Base-by-base conservation (phyloP, 148 eudicot genomes). In the Fagopyrum homotropicum region DNA sequence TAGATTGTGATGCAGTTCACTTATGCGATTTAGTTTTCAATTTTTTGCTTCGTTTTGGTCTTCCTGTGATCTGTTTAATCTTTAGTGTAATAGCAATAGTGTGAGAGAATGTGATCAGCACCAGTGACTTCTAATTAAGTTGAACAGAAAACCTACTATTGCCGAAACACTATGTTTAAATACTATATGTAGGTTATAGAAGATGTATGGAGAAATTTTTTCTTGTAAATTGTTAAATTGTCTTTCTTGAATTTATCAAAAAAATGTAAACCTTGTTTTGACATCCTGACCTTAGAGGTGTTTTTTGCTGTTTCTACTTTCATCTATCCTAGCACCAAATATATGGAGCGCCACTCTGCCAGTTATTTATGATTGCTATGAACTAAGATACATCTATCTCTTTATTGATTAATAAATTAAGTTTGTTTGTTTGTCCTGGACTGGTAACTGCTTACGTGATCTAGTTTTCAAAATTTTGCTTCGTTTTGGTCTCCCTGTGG, bases 161-260 rank as follows among this genome's bases (percentile, higher is more conserved):
- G 40, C 40, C 2, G 40, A 35, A 35, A 2, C 40, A 35, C 40
- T 35, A 35, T 22, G 26, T 0, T 22, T 22, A 22, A 22, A 22
- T 35, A 35, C 40, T 35, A 49, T 12, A 49, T 49, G 52, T 49
- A 49, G 52, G 52, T 8, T 49, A 7, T 49, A 49, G 1, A 49
- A 49, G 52, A 40, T 40, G 43, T 63, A 63, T 63, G 69, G 69
- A 2, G 9, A 4, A 60, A 60, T 7, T 11, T 29, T 12, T 59
- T 6, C 9, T 30, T 0, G 17, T 26, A 63, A 63, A 43, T 15
- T 66, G 12, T 9, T 15, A 43, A 66, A 11, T 14, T 66, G 17
- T 66, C 47, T 66, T 66, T 45, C 17, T 40, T 66, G 45, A 40
- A n/a, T 35, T 66, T 66, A 66, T 66, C 40, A 35, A 66, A 17